phyloP scores from a whole-genome alignment of 2,329 filamentous ascomycete genomes.

The Sarocladiaceae sp. region DNA sequence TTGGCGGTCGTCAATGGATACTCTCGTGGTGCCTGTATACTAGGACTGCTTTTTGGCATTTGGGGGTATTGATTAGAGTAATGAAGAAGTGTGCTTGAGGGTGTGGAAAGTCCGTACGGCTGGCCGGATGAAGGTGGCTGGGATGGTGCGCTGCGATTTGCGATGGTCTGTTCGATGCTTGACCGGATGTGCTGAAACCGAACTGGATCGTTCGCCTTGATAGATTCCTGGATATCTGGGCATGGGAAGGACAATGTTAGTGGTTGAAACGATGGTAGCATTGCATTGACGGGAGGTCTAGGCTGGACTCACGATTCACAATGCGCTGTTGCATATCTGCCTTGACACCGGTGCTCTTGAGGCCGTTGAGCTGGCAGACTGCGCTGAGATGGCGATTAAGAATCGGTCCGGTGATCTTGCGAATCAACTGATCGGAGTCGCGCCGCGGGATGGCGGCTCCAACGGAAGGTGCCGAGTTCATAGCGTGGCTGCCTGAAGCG shows the following conservation, averaged over 20 bases:
- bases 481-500: conserved; percentile 2
- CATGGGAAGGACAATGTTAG: not conserved
- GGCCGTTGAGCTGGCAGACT: conserved; percentile 70
- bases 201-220: conserved; percentile 30
- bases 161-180: conserved; percentile 33
- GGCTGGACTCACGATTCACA: conserved; percentile 61
- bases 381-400: conserved; percentile 65
- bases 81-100: not conserved
- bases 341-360: conserved; percentile 82
- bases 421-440: conserved; percentile 42
- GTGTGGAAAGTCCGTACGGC: not conserved
- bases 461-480: not conserved
- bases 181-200: conserved; percentile 40
- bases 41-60: conserved; percentile 4
- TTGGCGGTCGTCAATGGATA: not conserved
- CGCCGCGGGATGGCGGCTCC: conserved; percentile 23
- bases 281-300: too few species aligned
- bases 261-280: not conserved
- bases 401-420: conserved; percentile 39
- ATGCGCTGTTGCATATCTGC: conserved; percentile 75
- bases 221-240: conserved; percentile 38
- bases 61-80: not conserved
- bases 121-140: not conserved
- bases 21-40: not conserved
- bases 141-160: conserved; percentile 15